A percentile compares a stretch with the other conserved stretches of the same genome.
phyloP scores from a whole-genome alignment of 345 rosid species.

The Reutealis trisperma region DNA sequence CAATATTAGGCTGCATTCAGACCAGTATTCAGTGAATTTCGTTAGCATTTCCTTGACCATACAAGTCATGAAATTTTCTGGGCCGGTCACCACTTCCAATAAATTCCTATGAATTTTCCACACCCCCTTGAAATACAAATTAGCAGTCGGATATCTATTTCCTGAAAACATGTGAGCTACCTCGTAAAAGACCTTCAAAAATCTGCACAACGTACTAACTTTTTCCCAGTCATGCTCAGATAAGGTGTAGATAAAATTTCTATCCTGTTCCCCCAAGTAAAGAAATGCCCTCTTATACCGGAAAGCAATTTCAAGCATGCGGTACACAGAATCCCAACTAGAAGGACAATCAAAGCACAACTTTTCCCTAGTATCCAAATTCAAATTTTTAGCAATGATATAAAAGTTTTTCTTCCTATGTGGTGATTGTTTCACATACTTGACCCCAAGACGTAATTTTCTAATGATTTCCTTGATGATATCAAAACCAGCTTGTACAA shows the following conservation, averaged over 20 bases:
- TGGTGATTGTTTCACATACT: constrained; percentile 30
- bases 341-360: constrained; percentile 27
- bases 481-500: constrained; percentile 30
- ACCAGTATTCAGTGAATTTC: constrained; percentile 31
- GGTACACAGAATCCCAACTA: constrained; percentile 29
- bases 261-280: constrained; percentile 25
- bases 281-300: constrained; percentile 26
- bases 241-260: constrained; percentile 19
- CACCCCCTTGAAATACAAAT: constrained; percentile 28
- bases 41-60: constrained; percentile 26
- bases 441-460: constrained; percentile 23
- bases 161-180: constrained; percentile 17
- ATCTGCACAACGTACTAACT: constrained; percentile 19
- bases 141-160: constrained; percentile 27
- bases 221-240: constrained; percentile 34
- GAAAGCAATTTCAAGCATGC: constrained; percentile 31
- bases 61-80: constrained; percentile 26
- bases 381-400: constrained; percentile 25
- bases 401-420: constrained; percentile 22
- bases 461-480: constrained; percentile 18
- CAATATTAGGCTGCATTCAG: constrained; percentile 25
- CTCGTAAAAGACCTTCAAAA: constrained; percentile 29
- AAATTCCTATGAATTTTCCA: constrained; percentile 25
- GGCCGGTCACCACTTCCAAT: constrained; percentile 20
- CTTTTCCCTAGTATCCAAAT: constrained; percentile 23